Evolutionary conservation across 2,329 filamentous ascomycete genomes (phyloP), one percentile per base, ranked within the genome.

Genomic region (Ophiocordyceps camponoti-saundersi): DNA sequence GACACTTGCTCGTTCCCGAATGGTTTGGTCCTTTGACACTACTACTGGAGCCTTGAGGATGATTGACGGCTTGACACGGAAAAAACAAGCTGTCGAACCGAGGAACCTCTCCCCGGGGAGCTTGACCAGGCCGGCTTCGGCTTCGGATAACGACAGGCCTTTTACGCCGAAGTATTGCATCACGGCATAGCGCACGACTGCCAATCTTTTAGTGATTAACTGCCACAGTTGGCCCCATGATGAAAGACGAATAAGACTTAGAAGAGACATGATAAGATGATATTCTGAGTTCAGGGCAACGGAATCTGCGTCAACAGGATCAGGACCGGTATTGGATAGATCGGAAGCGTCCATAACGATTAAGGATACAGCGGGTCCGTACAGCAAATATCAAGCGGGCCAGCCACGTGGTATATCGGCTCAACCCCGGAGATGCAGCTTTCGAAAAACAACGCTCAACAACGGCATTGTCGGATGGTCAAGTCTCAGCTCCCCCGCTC

Each of bases 61-160:
- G 12, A 50, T 42, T 5, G 47, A 47, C 26, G 46, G 46, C 21
- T 29, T 45, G 15, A 43, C 23, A 21, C 49, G 46, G 34, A 52
- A 52, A 44, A 53, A 53, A n/a, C 48, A 34, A 18, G 49, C 48
- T 10, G 51, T 50, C 10, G 46, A 51, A 32, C 48, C 49, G 3
- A 44, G 46, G 45, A 53, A 53, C 26, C 26, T 45, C 32, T 26
- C 46, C 8, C 34, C 42, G n/a, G 46, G 42, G 30, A 50, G 26
- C 32, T 44, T 49, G 8, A 49, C 46, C 46, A 50, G 44, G 30
- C 46, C 36, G 23, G 46, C 23, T 44, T 29, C 16, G 42, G 42
- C 42, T 29, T 44, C 29, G 42, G 42, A 44, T 29, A 21, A n/a
- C 42, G 42, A 5, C 18, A 32, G 42, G 42, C 26, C 10, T 32